Base-by-base conservation (phyloP, 805 yeast species). In the Kodamaea jinghongensis region DNA sequence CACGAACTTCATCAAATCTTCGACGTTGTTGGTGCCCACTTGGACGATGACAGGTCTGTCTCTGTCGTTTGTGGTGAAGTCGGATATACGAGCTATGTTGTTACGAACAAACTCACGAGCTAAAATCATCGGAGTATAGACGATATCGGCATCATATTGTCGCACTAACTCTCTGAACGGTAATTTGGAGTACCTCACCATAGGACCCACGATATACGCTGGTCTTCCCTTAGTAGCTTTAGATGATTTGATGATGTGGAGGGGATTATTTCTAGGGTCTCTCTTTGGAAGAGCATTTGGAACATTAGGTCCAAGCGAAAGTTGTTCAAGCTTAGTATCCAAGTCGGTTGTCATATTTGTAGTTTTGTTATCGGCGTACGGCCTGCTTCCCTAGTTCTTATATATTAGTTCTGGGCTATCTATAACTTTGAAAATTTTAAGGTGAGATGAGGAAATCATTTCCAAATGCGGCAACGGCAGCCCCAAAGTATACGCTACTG, bases 101-200 rank as follows among this genome's bases (percentile, higher is more conserved):
- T 88, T 86, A 32, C 97, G 70, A 3, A 87, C 96, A 72, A 88
- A 93, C 61, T 93, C 99, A 37, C 98, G 68, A 4, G 98, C 98
- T 38, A 93, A 67, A 30, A 93, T 90, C 99, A 93, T 93, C 7
- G 99, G 99, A 0, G 96, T 79, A 56, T 93, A 90, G 3, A 88
- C 95, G 6, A 91, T 81, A 56, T 89, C 96, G 32, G 82, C 78
- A 39, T 76, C 70, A 58, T 81, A 86, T 28, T 81, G 80, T 23
- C 96, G 55, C 5, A 67, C 81, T 5, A 86, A 67, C 43, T 86
- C 86, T 38, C 99, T 72, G 55, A 93, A 91, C 2, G 98, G 96
- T 31, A 93, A 73, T 60, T 93, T 91, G 1, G 96, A 87, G 67
- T 93, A 93, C 37, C 99, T 70, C 1, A 93, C 99, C 99, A 93